Percentiles rank a stretch among this genome's conserved stretches.
Evolutionary conservation across 2,329 filamentous ascomycete genomes (phyloP).

Genomic region (Monosporascus sp.): DNA sequence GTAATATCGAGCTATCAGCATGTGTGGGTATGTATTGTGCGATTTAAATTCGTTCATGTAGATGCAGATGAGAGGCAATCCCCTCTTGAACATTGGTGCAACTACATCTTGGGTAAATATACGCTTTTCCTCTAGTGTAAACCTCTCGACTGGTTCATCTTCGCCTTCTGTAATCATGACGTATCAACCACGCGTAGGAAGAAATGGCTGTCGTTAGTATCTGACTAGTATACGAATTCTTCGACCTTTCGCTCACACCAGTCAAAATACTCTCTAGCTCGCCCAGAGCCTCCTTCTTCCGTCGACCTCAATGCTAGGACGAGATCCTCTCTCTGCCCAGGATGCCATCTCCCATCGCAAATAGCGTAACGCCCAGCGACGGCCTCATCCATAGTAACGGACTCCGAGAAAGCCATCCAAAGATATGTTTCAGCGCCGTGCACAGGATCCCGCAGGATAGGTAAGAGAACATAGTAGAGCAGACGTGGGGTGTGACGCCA

Average conservation of each 20-base stretch:
- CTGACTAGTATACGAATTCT: not conserved
- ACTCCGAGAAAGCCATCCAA: slow-evolving; percentile 18
- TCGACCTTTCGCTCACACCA: slow-evolving; percentile 11
- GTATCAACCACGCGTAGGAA: no score
- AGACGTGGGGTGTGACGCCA: slow-evolving; percentile 8
- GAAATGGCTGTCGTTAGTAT: no score
- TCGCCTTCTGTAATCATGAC: no score
- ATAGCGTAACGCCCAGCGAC: slow-evolving; percentile 15
- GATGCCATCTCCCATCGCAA: slow-evolving; percentile 19
- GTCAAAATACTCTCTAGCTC: slow-evolving; percentile 13
- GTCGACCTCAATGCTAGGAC: slow-evolving; percentile 8
- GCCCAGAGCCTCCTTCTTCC: slow-evolving; percentile 13
- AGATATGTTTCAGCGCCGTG: slow-evolving; percentile 17
- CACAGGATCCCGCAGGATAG: slow-evolving; percentile 7
- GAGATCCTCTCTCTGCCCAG: slow-evolving; percentile 15
- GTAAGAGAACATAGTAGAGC: slow-evolving; percentile 4
- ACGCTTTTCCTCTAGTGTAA: no score
- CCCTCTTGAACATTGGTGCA: no score
- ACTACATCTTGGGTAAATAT: no score
- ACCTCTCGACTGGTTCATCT: no score
- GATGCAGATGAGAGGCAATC: no score
- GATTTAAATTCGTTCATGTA: no score
- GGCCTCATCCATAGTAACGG: slow-evolving; percentile 13
- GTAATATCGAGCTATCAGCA: no score
- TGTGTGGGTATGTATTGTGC: no score